phyloP scores from a whole-genome alignment of 768 basidiomycete genomes.

The Serendipita sp. region DNA sequence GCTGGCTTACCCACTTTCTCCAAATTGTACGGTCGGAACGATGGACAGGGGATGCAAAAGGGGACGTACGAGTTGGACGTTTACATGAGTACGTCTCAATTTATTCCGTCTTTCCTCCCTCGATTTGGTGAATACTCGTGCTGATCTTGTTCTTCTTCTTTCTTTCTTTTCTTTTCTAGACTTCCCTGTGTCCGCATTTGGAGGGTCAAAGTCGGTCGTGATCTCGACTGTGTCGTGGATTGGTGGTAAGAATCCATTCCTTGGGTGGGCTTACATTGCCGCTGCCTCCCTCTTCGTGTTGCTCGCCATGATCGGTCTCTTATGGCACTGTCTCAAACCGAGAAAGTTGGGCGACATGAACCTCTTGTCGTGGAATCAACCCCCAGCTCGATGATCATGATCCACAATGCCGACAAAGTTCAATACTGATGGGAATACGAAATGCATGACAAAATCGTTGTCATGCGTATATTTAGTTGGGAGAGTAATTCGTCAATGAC shows the following conservation, averaged over 20 bases:
- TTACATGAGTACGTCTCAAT: slow-evolving; percentile 53
- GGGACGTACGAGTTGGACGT: slow-evolving; percentile 65
- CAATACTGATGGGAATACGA: too few relatives aligned
- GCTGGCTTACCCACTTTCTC: slow-evolving; percentile 94
- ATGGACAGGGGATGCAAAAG: slow-evolving; percentile 47
- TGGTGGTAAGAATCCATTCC: slow-evolving; percentile 94
- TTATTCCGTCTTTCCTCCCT: neutral
- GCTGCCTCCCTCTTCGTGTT: slow-evolving; percentile 74
- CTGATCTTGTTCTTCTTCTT: neutral
- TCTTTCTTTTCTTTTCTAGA: slow-evolving; percentile 30
- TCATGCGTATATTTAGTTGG: too few relatives aligned
- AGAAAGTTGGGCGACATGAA: slow-evolving; percentile 82
- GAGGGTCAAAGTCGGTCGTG: slow-evolving; percentile 91
- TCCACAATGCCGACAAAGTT: too few relatives aligned
- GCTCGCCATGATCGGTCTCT: slow-evolving; percentile 75
- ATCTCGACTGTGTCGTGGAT: slow-evolving; percentile 98
- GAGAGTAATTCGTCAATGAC: too few relatives aligned
- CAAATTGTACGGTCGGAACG: slow-evolving; percentile 88
- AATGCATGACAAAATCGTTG: too few relatives aligned
- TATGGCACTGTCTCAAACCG: slow-evolving; percentile 83
- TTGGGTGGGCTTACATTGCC: slow-evolving; percentile 95
- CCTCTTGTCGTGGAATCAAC: slow-evolving; percentile 71
- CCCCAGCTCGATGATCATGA: slow-evolving; percentile 2
- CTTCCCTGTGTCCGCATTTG: slow-evolving; percentile 80
- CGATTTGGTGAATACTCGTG: neutral